Evolutionary conservation across 1,139 yeast genomes (phyloP), one percentile per base, ranked within the genome.

Genomic region (Suhomyces anneliseae): DNA sequence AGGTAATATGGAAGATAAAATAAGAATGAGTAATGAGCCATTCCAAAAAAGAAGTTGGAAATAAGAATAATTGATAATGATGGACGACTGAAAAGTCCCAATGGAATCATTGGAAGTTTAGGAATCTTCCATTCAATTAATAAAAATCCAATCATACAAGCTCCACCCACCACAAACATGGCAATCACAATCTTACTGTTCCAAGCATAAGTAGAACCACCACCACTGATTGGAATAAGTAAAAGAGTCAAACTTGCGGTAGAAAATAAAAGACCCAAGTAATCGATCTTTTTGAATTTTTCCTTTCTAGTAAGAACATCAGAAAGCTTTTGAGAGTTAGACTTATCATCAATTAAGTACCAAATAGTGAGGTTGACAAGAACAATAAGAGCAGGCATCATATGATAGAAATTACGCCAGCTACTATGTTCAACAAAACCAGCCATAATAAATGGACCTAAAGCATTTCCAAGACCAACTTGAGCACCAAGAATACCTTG

Each of bases 401-500:
- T 53, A n/a, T 58, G 53, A 44, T 55, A 60, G 44, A 58, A 60
- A 46, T 57, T 47, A 27, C 64, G 40, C 64, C 64, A 60, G 6
- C 56, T 52, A 15, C 38, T 45, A 34, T 51, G 50, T 42, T 55
- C 52, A 12, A 53, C 52, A 39, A 55, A 57, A 3, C 54, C 53
- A 3, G 60, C 62, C 64, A 60, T 60, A 43, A 59, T 52, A 11
- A 60, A 48, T 2, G 64, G 64, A 4, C 61, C 62, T 36, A 54
- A 47, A 3, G 58, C 60, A 37, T 56, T 58, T 7, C 61, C 62
- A n/a, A 60, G 43, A 0, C 64, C 62, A 8, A 60, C 59, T 33
- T 50, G 53, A 1, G 60, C 50, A 5, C 64, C 64, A 44, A 59
- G 50, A 24, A 60, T 58, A 2, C 64, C 64, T 47, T 60, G 64